phyloP scores from a whole-genome alignment of 305 asterid species.

The Fraxinus floribunda region DNA sequence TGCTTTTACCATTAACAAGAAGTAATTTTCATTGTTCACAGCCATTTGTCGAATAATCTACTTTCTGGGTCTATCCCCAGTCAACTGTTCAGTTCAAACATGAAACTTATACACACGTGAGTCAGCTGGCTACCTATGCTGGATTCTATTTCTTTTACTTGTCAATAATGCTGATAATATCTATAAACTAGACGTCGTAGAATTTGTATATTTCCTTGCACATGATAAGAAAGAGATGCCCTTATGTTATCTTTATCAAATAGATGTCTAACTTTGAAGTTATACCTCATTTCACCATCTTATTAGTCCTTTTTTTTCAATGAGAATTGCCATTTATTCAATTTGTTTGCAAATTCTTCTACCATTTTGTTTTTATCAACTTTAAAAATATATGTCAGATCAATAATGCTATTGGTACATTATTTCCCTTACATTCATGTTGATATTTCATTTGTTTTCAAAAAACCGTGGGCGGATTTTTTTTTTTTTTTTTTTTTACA shows the following conservation, averaged over 20 bases:
- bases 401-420: background rate
- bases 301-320: background rate
- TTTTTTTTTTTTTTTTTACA: too few relatives aligned
- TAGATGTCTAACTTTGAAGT: background rate
- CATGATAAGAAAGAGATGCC: background rate
- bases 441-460: too few relatives aligned
- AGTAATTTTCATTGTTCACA: conserved; percentile 28
- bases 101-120: conserved; percentile 77
- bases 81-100: conserved; percentile 52
- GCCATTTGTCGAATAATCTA: conserved; percentile 76
- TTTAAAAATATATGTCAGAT: background rate
- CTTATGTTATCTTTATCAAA: background rate
- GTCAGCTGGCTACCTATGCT: conserved; percentile 22
- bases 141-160: background rate
- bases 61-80: conserved; percentile 63
- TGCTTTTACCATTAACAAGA: background rate
- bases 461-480: too few relatives aligned
- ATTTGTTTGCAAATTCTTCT: background rate
- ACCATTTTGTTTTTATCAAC: background rate
- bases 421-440: too few relatives aligned
- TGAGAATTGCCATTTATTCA: background rate
- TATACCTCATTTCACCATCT: background rate
- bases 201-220: background rate
- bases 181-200: background rate
- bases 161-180: background rate